Conservation (phyloP, 345 rosid genomes). For the Corymbia maculata region DNA sequence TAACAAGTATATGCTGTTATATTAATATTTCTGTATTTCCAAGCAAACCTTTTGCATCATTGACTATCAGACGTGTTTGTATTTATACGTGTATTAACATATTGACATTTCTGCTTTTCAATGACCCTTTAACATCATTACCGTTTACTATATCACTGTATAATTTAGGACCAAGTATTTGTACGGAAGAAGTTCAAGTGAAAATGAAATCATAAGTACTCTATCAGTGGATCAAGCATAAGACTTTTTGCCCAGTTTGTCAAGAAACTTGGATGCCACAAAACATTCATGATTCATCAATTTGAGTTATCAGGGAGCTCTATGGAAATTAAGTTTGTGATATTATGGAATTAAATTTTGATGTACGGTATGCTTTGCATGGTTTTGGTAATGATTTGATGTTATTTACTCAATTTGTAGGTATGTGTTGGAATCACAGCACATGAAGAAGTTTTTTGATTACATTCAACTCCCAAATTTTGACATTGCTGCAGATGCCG, state of each 20-base stretch:
- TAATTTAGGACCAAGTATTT: not conserved
- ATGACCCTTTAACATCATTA: not conserved
- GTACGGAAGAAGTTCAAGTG: not conserved
- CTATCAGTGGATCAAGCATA: not conserved
- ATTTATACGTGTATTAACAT: not conserved
- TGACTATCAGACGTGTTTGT: not conserved
- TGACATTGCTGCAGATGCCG: conserved; percentile 26
- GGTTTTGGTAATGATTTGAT: not conserved
- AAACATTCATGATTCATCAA: not conserved
- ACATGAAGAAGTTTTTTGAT: conserved; percentile 18
- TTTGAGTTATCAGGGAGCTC: not conserved
- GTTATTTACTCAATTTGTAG: not conserved
- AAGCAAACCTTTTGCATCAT: not conserved
- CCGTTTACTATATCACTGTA: not conserved
- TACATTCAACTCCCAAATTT: conserved; percentile 20
- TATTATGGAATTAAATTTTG: not conserved
- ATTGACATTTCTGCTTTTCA: not conserved
- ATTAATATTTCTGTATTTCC: not conserved
- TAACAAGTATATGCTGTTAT: not conserved
- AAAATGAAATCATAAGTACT: not conserved
- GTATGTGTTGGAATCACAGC: conserved; percentile 17
- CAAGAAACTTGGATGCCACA: not conserved
- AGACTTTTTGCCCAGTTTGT: not conserved
- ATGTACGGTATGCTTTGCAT: not conserved
- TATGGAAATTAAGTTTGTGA: not conserved